A percentile compares a stretch with the other conserved stretches of the same genome.
phyloP scores from a whole-genome alignment of 2,329 filamentous ascomycete species.

The Hansfordia pulvinata region DNA sequence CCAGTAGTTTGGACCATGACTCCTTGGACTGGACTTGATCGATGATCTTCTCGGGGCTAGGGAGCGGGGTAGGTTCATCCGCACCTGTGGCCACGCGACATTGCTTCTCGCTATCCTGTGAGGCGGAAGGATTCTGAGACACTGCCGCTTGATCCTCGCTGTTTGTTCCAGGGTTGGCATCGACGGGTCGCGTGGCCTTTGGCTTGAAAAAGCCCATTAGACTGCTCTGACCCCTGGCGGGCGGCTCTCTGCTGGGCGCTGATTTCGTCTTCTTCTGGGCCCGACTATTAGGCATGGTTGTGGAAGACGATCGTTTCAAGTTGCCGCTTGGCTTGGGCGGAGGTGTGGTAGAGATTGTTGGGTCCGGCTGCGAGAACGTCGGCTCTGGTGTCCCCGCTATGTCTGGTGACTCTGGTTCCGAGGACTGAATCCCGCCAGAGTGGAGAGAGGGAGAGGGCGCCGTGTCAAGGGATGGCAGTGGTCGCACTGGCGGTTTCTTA shows the following conservation, averaged over 20 bases:
- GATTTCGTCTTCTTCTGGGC: constrained; percentile 24
- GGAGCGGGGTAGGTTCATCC: not conserved
- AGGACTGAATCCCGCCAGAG: constrained; percentile 3
- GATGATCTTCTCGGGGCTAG: constrained; percentile 29
- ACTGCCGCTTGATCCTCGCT: not conserved
- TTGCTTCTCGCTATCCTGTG: too few species aligned
- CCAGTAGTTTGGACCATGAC: constrained; percentile 75
- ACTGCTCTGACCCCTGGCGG: constrained; percentile 34
- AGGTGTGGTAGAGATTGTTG: constrained; percentile 5
- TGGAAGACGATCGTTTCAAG: constrained; percentile 16
- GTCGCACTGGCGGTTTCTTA: constrained; percentile 30
- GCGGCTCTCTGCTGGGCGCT: constrained; percentile 16
- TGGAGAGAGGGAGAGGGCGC: too few species aligned
- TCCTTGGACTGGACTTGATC: constrained; percentile 65
- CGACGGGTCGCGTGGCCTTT: constrained; percentile 22
- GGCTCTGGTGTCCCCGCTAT: too few species aligned
- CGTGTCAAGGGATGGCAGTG: too few species aligned
- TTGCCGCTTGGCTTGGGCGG: constrained; percentile 6
- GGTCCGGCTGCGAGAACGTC: constrained; percentile 10
- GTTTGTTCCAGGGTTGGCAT: not conserved
- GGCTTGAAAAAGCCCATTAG: constrained; percentile 72
- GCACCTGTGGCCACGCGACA: too few species aligned
- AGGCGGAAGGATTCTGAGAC: too few species aligned
- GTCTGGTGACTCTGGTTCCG: constrained; percentile 2
- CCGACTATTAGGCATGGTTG: constrained; percentile 8